Percentiles rank a stretch among this genome's conserved stretches.
Conservation (phyloP, 371 early-diverging fungal species). For the Actinomucor elegans region DNA sequence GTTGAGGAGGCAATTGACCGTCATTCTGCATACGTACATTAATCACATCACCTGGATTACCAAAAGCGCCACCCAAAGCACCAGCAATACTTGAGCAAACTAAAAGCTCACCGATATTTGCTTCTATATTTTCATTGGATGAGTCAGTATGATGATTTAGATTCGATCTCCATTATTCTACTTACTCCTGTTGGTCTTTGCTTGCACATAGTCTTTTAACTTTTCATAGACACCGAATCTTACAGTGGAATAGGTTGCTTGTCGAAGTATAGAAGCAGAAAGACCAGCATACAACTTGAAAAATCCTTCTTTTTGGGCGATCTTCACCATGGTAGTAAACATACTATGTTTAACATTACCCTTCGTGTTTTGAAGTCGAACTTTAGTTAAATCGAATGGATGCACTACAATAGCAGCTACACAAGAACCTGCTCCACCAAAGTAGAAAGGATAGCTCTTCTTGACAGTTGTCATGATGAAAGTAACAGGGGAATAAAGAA, state of each 20-base stretch:
- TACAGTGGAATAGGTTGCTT: constrained; percentile 79
- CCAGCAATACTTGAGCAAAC: constrained; percentile 72
- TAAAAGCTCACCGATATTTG: constrained; percentile 44
- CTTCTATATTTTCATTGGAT: constrained; percentile 12
- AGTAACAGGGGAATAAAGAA: background rate
- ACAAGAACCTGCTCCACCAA: constrained; percentile 65
- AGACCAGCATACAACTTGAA: constrained; percentile 70
- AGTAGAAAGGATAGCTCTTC: constrained; percentile 45
- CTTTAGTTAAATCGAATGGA: constrained; percentile 86
- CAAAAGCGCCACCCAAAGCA: constrained; percentile 75
- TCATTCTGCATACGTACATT: constrained; percentile 87
- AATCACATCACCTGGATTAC: constrained; percentile 84
- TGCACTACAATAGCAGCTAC: constrained; percentile 70
- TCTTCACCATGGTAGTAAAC: constrained; percentile 53
- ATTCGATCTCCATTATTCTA: constrained; percentile 7
- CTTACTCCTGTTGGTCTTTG: constrained; percentile 51
- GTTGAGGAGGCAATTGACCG: constrained; percentile 64
- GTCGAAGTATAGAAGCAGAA: constrained; percentile 72
- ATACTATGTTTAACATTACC: constrained; percentile 49
- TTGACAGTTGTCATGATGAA: constrained; percentile 3
- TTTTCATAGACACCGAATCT: constrained; percentile 78
- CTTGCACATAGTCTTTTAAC: constrained; percentile 50
- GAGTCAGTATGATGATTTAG: constrained; percentile 14
- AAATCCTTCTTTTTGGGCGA: constrained; percentile 53
- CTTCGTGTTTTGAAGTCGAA: constrained; percentile 78